A percentile compares a stretch with the other conserved stretches of the same genome.
phyloP scores from a whole-genome alignment of 1,139 yeast species.

The Kodamaea alishanica region DNA sequence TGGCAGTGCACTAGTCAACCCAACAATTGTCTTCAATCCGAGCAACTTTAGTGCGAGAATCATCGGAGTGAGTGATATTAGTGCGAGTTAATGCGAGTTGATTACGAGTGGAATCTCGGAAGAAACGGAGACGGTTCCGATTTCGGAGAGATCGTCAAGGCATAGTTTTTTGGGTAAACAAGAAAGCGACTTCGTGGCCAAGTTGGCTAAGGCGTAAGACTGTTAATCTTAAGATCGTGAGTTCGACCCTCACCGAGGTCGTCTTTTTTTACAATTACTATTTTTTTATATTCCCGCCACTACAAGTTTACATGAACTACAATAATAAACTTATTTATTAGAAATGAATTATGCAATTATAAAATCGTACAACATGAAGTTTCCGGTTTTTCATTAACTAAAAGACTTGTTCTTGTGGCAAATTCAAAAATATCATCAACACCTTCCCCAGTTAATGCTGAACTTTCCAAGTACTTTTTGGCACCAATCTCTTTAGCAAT shows the following conservation, averaged over 20 bases:
- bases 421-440: slow-evolving; percentile 77
- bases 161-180: too few relatives aligned
- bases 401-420: slow-evolving; percentile 67
- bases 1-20: too few relatives aligned
- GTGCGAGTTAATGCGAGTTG: too few relatives aligned
- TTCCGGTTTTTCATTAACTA: slow-evolving; percentile 28
- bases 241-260: slow-evolving; percentile 47
- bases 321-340: too few relatives aligned
- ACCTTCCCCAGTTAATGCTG: slow-evolving; percentile 77
- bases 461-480: slow-evolving; percentile 64
- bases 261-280: slow-evolving; percentile 15
- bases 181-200: slow-evolving; percentile 48
- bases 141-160: too few relatives aligned
- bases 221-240: slow-evolving; percentile 48
- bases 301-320: too few relatives aligned
- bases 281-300: too few relatives aligned
- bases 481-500: slow-evolving; percentile 70
- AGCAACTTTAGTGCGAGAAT: too few relatives aligned
- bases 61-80: too few relatives aligned
- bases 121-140: too few relatives aligned
- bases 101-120: too few relatives aligned
- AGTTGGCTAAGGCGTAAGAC: slow-evolving; percentile 57
- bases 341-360: slow-evolving; percentile 8
- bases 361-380: slow-evolving; percentile 36
- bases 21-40: too few relatives aligned